A percentile compares a stretch with the other conserved stretches of the same genome.
Conservation (phyloP, 306 rosid species). For the Lathyrus tuberosus region DNA sequence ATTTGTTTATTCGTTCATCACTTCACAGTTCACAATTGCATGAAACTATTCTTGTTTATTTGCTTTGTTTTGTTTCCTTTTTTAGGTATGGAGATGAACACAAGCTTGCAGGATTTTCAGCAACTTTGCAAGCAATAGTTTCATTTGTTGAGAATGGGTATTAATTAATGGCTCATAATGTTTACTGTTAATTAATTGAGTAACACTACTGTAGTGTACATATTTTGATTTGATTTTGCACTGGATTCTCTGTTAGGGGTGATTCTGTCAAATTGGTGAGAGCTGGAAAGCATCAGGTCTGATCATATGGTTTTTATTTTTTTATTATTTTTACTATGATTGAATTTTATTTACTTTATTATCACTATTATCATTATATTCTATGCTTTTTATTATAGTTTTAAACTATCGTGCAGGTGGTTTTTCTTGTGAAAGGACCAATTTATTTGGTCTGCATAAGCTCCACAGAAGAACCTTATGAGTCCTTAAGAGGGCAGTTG, state of each 20-base stretch:
- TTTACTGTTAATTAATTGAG: constrained; percentile 23
- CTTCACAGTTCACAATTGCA: neutral
- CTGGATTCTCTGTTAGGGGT: constrained; percentile 54
- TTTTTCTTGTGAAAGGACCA: constrained; percentile 98
- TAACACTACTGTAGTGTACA: neutral
- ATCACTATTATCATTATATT: neutral
- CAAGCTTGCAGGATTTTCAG: constrained; percentile 96
- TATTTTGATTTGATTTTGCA: constrained; percentile 20
- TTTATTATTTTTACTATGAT: constrained; percentile 8
- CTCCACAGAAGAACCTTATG: constrained; percentile 96
- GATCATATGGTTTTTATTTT: constrained; percentile 22
- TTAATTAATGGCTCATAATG: constrained; percentile 11
- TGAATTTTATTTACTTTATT: constrained; percentile 8
- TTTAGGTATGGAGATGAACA: constrained; percentile 89
- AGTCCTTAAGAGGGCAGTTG: constrained; percentile 83
- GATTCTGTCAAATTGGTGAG: constrained; percentile 82
- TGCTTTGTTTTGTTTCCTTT: constrained; percentile 18
- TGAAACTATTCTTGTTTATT: neutral
- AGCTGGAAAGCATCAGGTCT: constrained; percentile 96
- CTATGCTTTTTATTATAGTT: constrained; percentile 1
- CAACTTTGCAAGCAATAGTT: constrained; percentile 93
- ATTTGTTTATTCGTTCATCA: neutral
- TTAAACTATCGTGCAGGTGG: constrained; percentile 59
- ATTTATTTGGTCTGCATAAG: constrained; percentile 96
- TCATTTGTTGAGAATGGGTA: constrained; percentile 96